phyloP scores from a whole-genome alignment of 169 alveolate genomes.

The Eimeria maxima region DNA sequence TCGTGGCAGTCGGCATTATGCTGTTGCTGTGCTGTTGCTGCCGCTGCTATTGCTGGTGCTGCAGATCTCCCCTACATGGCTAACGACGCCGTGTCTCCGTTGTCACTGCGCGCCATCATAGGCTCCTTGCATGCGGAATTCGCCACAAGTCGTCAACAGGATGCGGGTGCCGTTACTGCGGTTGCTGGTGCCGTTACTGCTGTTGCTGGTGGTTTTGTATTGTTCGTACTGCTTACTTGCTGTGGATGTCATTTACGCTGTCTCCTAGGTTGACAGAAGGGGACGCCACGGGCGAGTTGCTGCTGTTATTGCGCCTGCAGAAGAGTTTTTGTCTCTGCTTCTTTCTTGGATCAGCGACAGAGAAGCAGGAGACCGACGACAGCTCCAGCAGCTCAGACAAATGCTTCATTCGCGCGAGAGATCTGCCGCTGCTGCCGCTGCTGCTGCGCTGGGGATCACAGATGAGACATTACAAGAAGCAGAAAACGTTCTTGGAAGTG shows the following conservation, averaged over 20 bases:
- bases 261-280: background rate
- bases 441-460: slow-evolving; percentile 25
- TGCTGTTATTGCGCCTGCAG: slow-evolving; percentile 29
- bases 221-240: background rate
- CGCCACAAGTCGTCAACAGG: slow-evolving; percentile 78
- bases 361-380: slow-evolving; percentile 56
- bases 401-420: slow-evolving; percentile 1
- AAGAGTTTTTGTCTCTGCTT: slow-evolving; percentile 75
- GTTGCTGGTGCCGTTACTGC: background rate
- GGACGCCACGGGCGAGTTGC: background rate
- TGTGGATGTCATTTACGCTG: background rate
- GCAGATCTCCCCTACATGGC: slow-evolving; percentile 74
- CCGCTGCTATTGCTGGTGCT: slow-evolving; percentile 17
- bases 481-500: background rate
- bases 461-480: background rate
- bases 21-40: slow-evolving; percentile 11
- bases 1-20: background rate
- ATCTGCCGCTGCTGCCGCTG: slow-evolving; percentile 8
- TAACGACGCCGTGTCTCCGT: slow-evolving; percentile 76
- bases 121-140: slow-evolving; percentile 80
- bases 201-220: background rate
- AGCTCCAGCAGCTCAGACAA: slow-evolving; percentile 60
- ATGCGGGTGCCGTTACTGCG: slow-evolving; percentile 24
- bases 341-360: slow-evolving; percentile 71
- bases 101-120: slow-evolving; percentile 50